Evolutionary conservation across 2,329 filamentous ascomycete genomes (phyloP).

Genomic region (Pyrenophora teres): DNA sequence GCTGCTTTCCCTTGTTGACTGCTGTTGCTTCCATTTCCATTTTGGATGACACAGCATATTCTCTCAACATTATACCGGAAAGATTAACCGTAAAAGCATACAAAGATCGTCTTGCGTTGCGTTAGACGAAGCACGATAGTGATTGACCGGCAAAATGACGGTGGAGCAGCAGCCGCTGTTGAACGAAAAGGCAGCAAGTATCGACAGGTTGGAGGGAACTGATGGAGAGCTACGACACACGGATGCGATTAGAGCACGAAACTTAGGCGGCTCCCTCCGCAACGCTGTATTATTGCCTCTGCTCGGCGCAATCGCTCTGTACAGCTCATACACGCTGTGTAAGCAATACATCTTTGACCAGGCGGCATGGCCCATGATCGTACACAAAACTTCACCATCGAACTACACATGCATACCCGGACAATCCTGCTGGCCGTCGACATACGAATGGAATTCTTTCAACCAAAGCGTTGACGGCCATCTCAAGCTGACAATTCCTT

Average conservation of each 20-base stretch:
- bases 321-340: slow-evolving; percentile 7
- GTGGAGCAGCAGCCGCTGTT: slow-evolving; percentile 20
- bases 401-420: slow-evolving; percentile 44
- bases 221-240: neutral
- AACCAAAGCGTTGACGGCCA: slow-evolving; percentile 40
- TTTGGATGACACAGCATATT: neutral
- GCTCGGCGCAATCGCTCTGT: slow-evolving; percentile 10
- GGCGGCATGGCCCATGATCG: neutral
- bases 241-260: neutral
- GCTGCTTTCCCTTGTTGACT: neutral
- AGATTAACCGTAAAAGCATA: neutral
- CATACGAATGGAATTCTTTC: slow-evolving; percentile 39
- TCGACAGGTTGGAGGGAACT: slow-evolving; percentile 4
- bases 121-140: neutral
- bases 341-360: neutral
- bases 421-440: slow-evolving; percentile 44
- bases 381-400: neutral
- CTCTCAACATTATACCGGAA: neutral
- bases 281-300: slow-evolving; percentile 7
- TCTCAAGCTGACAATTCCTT: slow-evolving; percentile 37
- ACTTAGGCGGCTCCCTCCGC: neutral
- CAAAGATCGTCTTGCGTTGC: neutral
- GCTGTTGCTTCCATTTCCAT: neutral
- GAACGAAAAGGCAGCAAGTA: slow-evolving; percentile 16
- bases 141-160: slow-evolving; percentile 13